Conservation (phyloP, 129 eudicot species). For the Tagetes erecta region DNA sequence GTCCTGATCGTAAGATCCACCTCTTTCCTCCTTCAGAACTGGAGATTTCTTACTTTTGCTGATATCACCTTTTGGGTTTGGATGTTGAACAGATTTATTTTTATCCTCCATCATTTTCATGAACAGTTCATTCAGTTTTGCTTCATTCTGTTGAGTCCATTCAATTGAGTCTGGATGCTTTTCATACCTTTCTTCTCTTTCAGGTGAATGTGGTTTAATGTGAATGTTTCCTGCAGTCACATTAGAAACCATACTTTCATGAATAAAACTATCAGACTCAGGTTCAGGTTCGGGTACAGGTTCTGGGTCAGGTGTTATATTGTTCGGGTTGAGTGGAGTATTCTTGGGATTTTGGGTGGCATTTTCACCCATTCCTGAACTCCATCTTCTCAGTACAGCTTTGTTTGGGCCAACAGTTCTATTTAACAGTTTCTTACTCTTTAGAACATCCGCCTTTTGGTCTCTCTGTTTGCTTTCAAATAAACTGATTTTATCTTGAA, state of each 20-base stretch:
- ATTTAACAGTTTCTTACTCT: constrained; percentile 40
- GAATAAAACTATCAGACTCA: constrained; percentile 17
- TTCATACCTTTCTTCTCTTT: constrained; percentile 50
- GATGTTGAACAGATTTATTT: constrained; percentile 48
- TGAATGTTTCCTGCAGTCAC: constrained; percentile 39
- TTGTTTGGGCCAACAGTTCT: constrained; percentile 50
- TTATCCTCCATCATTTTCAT: constrained; percentile 71
- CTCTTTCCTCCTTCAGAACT: constrained; percentile 36
- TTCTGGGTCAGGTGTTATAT: constrained; percentile 32
- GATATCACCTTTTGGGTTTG: constrained; percentile 24
- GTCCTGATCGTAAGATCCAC: constrained; percentile 57
- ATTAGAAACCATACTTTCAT: constrained; percentile 18
- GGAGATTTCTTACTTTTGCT: constrained; percentile 39
- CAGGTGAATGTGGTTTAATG: constrained; percentile 23
- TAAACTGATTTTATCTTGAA: constrained; percentile 88
- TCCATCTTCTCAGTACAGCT: constrained; percentile 96
- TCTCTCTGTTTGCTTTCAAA: constrained; percentile 91
- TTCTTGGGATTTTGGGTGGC: constrained; percentile 40
- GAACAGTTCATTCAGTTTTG: constrained; percentile 73
- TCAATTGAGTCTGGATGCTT: constrained; percentile 64
- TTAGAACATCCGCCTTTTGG: constrained; percentile 38
- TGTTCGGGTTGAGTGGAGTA: constrained; percentile 23
- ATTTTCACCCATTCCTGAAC: constrained; percentile 74
- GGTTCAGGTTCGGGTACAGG: neutral
- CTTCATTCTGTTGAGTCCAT: constrained; percentile 89